Evolutionary conservation across 192 early-diverging fungal genomes (phyloP).

Genomic region (Piromyces sp.): DNA sequence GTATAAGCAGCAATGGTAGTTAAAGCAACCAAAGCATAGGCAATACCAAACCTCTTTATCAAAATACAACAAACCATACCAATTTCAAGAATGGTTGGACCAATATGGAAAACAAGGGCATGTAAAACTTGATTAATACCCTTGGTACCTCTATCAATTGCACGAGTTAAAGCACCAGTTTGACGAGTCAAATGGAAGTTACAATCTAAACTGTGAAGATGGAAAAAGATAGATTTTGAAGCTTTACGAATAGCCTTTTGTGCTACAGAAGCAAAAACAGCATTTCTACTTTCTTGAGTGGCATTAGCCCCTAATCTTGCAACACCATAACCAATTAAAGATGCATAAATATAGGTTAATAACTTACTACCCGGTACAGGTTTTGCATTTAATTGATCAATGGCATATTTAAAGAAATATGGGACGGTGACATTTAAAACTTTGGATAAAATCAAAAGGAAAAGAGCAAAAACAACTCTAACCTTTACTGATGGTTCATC

Average conservation of each 20-base stretch:
- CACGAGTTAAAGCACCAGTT: constrained; percentile 88
- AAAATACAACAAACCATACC: constrained; percentile 87
- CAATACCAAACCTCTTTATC: constrained; percentile 35
- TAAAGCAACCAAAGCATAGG: constrained; percentile 56
- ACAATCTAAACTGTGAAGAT: constrained; percentile 73
- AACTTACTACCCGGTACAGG: constrained; percentile 26
- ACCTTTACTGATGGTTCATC: constrained; percentile 63
- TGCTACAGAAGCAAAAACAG: constrained; percentile 81
- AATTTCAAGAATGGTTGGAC: constrained; percentile 89
- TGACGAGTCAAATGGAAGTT: constrained; percentile 83
- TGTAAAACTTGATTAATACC: constrained; percentile 93
- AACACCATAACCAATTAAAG: constrained; percentile 84
- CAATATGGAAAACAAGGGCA: constrained; percentile 85
- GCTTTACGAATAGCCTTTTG: constrained; percentile 83
- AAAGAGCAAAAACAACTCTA: constrained; percentile 68
- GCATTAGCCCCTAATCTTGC: constrained; percentile 63
- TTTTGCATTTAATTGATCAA: constrained; percentile 67
- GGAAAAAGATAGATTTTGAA: constrained; percentile 74
- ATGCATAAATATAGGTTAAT: constrained; percentile 3
- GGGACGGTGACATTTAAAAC: constrained; percentile 88
- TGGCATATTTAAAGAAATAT: constrained; percentile 80
- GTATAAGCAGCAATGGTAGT: constrained; percentile 39
- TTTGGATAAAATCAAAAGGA: constrained; percentile 67
- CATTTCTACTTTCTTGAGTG: constrained; percentile 82
- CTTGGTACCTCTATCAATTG: constrained; percentile 85